Evolutionary conservation across 2,329 filamentous ascomycete genomes (phyloP).

Genomic region (Neopestalotiopsis rosae): DNA sequence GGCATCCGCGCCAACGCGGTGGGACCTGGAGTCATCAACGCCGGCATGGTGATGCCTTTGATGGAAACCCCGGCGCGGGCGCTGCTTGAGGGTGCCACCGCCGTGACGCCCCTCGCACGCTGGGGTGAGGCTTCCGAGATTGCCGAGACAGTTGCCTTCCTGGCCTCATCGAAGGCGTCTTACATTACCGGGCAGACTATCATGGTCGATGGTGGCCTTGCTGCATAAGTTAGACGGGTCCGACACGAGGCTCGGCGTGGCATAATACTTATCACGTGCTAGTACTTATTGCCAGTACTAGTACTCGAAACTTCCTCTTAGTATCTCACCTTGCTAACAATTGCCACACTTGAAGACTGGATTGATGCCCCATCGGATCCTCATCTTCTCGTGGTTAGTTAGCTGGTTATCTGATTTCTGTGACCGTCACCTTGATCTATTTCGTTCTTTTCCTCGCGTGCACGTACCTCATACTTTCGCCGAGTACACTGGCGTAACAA

Average conservation of each 20-base stretch:
- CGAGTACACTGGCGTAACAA: too few species aligned
- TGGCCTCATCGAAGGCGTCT: constrained; percentile 25
- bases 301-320: too few species aligned
- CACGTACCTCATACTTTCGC: too few species aligned
- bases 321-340: too few species aligned
- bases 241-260: neutral
- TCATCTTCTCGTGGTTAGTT: too few species aligned
- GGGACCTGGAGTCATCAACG: constrained; percentile 17
- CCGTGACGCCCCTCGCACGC: constrained; percentile 24
- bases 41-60: constrained; percentile 17
- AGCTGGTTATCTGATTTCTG: too few species aligned
- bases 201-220: constrained; percentile 27
- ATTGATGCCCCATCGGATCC: too few species aligned
- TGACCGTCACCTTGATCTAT: too few species aligned
- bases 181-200: constrained; percentile 29
- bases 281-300: too few species aligned
- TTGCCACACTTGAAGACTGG: too few species aligned
- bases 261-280: neutral
- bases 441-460: too few species aligned
- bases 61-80: constrained; percentile 8
- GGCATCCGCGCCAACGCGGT: constrained; percentile 19
- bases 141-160: constrained; percentile 27
- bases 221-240: constrained; percentile 11
- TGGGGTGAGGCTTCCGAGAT: constrained; percentile 26
- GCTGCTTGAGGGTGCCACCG: constrained; percentile 12